Evolutionary conservation across 1,284 basidiomycete species (phyloP).

Genomic region (Tilletiopsis washingtonensis): DNA sequence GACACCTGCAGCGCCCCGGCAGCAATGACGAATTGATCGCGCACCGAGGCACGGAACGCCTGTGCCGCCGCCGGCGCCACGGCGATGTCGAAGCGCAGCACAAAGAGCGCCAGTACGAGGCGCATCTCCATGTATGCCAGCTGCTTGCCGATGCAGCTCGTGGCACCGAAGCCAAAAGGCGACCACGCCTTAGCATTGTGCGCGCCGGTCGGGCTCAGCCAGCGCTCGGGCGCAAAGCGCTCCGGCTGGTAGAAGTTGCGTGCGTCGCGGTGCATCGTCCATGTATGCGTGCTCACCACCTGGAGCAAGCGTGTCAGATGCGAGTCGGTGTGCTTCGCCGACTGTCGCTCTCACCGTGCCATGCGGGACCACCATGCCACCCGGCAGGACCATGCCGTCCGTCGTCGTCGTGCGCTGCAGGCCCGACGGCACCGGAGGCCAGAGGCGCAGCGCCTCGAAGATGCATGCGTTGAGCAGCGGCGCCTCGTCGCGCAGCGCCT

Average conservation of each 20-base stretch:
- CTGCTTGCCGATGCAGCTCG: constrained; percentile 3
- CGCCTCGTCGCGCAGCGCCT: constrained; percentile 11
- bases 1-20: not conserved
- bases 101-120: not conserved
- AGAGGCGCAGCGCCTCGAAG: constrained; percentile 18
- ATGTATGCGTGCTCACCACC: constrained; percentile 12
- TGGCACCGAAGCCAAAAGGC: constrained; percentile 2
- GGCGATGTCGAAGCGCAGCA: not conserved
- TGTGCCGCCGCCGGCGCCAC: not conserved
- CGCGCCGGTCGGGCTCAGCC: not conserved
- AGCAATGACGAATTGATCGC: constrained; percentile 3
- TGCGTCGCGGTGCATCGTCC: constrained; percentile 14
- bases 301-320: no score
- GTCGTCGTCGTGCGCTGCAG: constrained; percentile 11
- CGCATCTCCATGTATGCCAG: constrained; percentile 7
- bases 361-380: constrained; percentile 6
- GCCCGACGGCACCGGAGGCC: constrained; percentile 16
- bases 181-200: not conserved
- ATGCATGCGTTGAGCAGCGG: constrained; percentile 17
- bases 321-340: no score
- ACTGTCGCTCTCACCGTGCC: constrained; percentile 3
- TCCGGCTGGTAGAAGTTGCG: constrained; percentile 13
- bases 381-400: constrained; percentile 1
- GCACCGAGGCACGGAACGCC: constrained; percentile 1
- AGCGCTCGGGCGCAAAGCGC: constrained; percentile 1